Evolutionary conservation across 305 asterid species (phyloP), one percentile per base, ranked within the genome.

Genomic region (Rubia peregrina): DNA sequence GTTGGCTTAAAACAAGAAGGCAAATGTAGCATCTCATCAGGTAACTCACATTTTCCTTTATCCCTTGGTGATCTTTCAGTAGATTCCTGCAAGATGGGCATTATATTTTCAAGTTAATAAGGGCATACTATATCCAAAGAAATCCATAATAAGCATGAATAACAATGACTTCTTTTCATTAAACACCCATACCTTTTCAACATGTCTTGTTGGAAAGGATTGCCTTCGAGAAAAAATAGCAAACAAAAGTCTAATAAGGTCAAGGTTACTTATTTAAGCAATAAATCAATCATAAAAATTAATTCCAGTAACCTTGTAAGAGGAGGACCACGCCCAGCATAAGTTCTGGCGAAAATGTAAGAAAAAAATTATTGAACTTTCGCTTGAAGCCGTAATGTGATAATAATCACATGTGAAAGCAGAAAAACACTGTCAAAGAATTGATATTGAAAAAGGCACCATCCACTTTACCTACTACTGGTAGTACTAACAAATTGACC

Each of bases 121-220:
- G 56, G 56, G 19, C 2, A 55, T 72, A 6, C 33, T 9, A 3
- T 16, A 33, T 30, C 62, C 16, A 66, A 60, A n/a, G 51, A n/a
- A 59, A 7, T 14, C 9, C 19, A 12, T 1, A 36, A 6, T 62
- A 36, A 63, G 19, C 44, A 33, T 30, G 41, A 36, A 30, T 16
- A 33, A 63, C 5, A 63, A 73, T 72, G 74, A 90, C 96, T 95
- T 88, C 86, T 72, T 80, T 65, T 43, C 62, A 72, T 75, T 82
- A 69, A 74, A 70, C 38, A 80, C 71, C 71, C 53, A 76, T 68
- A 73, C 76, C 80, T 71, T 76, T 78, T 81, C 81, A 75, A 69
- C 80, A 76, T 81, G 88, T 82, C 75, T 83, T 61, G 71, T 80
- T 12, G 97, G 95, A 65, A 90, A 78, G 48, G 98, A 92, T 71